Base-by-base conservation (phyloP, 2,329 filamentous ascomycete species). In the Trichoderma sp. region DNA sequence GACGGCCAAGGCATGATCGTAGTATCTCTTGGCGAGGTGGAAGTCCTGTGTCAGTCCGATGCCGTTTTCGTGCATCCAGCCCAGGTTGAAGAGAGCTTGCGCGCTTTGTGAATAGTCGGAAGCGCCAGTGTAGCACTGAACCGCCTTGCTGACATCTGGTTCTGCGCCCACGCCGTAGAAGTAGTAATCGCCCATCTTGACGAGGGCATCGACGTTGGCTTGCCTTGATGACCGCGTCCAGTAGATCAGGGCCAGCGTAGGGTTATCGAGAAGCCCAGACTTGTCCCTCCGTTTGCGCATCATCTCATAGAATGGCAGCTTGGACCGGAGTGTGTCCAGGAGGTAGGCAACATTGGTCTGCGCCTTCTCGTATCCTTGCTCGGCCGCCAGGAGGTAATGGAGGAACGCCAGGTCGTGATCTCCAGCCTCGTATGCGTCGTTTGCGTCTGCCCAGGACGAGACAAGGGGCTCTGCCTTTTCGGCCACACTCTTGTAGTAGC, bases 51-150 rank as follows among this genome's bases (percentile, higher is more conserved):
- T 90, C 21, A 98, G 85, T 2, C 93, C 92, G 57, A 98, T 83
- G 7, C 95, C 95, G 73, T 98, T 97, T 78, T 99, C 95, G 73
- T 99, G 93, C 94, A 99, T 98, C 95, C 95, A 99, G 5, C 95
- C 96, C 15, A 99, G 82, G 72, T 99, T 98, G 86, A 93, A 99
- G 65, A 97, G 87, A 15, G 96, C 95, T 78, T 99, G 96, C 2
- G 94, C 95, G 71, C 92, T 96, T 73, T 93, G 90, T 70, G 94
- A 88, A 66, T 91, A 93, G 74, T 99, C 95, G 0, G 93, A 93
- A 1, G 95, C 95, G 4, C 92, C 91, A 61, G 91, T 90, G 72
- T 99, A 99, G 79, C 95, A 99, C 51, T 90, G 88, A 0, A 93
- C 93, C 6, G 96, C 96, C 76, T 97, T 97, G 71, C 93, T 89